Evolutionary conservation across 163 green algal species (phyloP), one percentile per base, ranked within the genome.

Genomic region (Chlamydomonas reinhardtii): DNA sequence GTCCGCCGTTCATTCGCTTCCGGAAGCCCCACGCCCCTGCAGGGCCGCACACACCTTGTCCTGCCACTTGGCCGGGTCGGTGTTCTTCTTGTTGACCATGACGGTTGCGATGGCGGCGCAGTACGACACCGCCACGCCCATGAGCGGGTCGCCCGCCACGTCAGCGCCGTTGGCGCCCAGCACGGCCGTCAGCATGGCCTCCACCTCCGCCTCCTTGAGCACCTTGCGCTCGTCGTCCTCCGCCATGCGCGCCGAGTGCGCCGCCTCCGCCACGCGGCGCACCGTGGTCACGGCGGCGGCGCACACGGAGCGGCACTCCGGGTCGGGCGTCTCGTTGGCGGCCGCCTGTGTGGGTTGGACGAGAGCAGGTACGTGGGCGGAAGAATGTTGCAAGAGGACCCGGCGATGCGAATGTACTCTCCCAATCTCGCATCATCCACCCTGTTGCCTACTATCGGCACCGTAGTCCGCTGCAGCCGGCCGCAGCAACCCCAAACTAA

Each of bases 251-350:
- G 85, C 73, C 56, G 79, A 72, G 34, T 72, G 71, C 35, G 81
- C 81, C 11, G 56, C 74, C 19, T 87, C 90, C 22, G 86, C 90
- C n/a, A 96, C 92, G 12, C 85, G 76, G 68, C 93, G 74, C 32
- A 98, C 89, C 3, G 93, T 95, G 61, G 89, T 89, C 77, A 91
- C 87, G 27, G 96, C 94, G 37, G 89, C 90, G 69, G 75, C 91
- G 59, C 93, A 95, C 31, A 98, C 95, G 32, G 89, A 80, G 71
- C 96, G 94, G 65, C 91, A 92, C 90, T 99, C 96, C 25, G 97
- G 97, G 89, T 99, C 96, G 43, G 96, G 89, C 20, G 96, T 81
- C 62, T 82, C 82, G 11, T 84, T 89, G 52, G 88, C 91, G 69
- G 87, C 90, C 52, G 91, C 88, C 71, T 84, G 77, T 64, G n/a